phyloP scores from a whole-genome alignment of 75 land plant genomes.

The Pinus albicaulis region DNA sequence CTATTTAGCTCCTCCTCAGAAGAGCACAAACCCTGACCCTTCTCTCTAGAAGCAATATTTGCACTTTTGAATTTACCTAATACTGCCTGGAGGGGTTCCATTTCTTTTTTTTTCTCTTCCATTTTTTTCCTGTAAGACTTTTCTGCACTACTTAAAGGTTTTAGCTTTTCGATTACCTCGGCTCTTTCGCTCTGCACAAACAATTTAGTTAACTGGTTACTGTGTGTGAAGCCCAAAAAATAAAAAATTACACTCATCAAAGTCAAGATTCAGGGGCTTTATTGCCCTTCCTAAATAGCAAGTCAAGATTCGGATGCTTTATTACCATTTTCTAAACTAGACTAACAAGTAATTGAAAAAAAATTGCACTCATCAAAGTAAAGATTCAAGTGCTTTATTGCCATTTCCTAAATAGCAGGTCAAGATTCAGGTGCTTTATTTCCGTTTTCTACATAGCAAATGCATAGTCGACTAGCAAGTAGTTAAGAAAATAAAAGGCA shows the following conservation, averaged over 20 bases:
- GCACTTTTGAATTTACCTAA: slow-evolving; percentile 49
- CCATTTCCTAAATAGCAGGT: no score
- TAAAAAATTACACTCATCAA: neutral
- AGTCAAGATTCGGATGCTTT: no score
- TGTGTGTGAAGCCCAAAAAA: neutral
- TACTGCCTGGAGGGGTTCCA: slow-evolving; percentile 64
- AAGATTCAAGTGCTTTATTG: no score
- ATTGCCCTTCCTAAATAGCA: no score
- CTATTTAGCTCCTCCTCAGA: slow-evolving; percentile 79
- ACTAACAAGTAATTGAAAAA: no score
- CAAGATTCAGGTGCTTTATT: neutral
- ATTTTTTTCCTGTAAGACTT: slow-evolving; percentile 26
- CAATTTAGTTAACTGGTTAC: neutral
- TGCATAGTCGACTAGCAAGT: neutral
- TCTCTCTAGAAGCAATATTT: slow-evolving; percentile 30
- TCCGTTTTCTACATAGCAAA: neutral
- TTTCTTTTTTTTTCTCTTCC: slow-evolving; percentile 59
- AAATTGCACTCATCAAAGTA: neutral
- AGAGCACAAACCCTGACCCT: slow-evolving; percentile 47
- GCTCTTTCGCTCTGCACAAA: slow-evolving; percentile 6
- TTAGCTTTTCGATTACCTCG: slow-evolving; percentile 41
- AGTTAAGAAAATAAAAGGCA: neutral
- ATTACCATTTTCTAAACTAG: no score
- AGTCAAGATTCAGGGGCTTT: no score
- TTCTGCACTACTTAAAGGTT: slow-evolving; percentile 36